phyloP scores from a whole-genome alignment of 2,329 filamentous ascomycete species.

The Ascochyta clinopodiicola region DNA sequence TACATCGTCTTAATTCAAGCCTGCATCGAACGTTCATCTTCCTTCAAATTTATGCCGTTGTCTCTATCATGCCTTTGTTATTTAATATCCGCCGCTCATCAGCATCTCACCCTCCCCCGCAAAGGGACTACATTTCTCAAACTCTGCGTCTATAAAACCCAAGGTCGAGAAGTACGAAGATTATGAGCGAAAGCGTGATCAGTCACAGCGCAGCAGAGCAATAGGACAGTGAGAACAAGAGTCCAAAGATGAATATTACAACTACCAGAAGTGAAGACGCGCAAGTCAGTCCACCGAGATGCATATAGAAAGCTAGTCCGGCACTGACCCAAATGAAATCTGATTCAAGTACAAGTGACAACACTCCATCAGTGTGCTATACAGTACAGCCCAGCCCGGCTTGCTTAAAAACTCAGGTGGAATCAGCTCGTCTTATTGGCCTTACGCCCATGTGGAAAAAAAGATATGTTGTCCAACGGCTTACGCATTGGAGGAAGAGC shows the following conservation, averaged over 20 bases:
- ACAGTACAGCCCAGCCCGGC: not conserved
- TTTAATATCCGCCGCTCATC: too few species aligned
- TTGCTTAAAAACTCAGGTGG: not conserved
- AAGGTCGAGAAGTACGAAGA: too few species aligned
- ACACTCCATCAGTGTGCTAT: not conserved
- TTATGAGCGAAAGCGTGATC: too few species aligned
- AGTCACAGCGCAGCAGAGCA: not conserved
- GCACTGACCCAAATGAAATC: not conserved
- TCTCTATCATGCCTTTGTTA: too few species aligned
- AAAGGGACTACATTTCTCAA: not conserved
- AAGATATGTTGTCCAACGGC: not conserved
- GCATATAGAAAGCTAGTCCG: not conserved
- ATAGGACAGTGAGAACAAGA: not conserved
- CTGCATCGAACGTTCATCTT: not conserved
- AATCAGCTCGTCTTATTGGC: not conserved
- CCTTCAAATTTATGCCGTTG: too few species aligned
- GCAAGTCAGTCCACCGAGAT: not conserved
- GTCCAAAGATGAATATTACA: not conserved
- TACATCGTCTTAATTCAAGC: not conserved
- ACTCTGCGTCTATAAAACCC: not conserved
- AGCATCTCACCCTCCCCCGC: not conserved
- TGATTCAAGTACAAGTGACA: conserved; percentile 1
- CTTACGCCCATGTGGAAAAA: not conserved
- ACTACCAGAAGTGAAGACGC: conserved; percentile 8
- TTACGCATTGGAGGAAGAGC: not conserved